Evolutionary conservation across 768 basidiomycete species (phyloP).

Genomic region (Tricholoma sp.): DNA sequence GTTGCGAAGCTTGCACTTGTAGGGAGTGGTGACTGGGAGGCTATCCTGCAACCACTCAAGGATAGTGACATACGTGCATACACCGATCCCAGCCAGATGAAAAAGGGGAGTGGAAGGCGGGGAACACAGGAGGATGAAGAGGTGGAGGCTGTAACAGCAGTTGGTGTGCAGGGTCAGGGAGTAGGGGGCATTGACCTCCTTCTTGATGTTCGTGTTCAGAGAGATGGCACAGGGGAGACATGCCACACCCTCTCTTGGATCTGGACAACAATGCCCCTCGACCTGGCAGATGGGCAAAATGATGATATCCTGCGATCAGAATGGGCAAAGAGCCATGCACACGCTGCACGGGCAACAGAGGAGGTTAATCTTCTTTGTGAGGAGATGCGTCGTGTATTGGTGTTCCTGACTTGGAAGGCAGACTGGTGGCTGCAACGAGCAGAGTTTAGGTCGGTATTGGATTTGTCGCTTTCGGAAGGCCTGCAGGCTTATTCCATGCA

Average conservation of each 20-base stretch:
- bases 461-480: no score
- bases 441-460: background rate
- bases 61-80: slow-evolving; percentile 9
- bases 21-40: slow-evolving; percentile 7
- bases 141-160: background rate
- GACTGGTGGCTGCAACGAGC: slow-evolving; percentile 11
- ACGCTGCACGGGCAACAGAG: slow-evolving; percentile 12
- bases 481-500: no score
- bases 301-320: slow-evolving; percentile 13
- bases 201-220: background rate
- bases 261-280: background rate
- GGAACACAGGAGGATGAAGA: slow-evolving; percentile 2
- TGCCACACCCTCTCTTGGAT: background rate
- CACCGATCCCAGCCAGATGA: slow-evolving; percentile 5
- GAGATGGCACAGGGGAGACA: slow-evolving; percentile 4
- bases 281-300: background rate
- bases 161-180: background rate
- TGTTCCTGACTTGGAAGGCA: slow-evolving; percentile 18
- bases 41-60: slow-evolving; percentile 1
- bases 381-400: slow-evolving; percentile 21
- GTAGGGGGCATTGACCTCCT: background rate
- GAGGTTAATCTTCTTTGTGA: slow-evolving; percentile 20
- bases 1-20: background rate
- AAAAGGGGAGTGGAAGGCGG: background rate
- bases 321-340: slow-evolving; percentile 10